Base-by-base conservation (phyloP, 2,329 filamentous ascomycete genomes). In the Clonostachys byssicola region DNA sequence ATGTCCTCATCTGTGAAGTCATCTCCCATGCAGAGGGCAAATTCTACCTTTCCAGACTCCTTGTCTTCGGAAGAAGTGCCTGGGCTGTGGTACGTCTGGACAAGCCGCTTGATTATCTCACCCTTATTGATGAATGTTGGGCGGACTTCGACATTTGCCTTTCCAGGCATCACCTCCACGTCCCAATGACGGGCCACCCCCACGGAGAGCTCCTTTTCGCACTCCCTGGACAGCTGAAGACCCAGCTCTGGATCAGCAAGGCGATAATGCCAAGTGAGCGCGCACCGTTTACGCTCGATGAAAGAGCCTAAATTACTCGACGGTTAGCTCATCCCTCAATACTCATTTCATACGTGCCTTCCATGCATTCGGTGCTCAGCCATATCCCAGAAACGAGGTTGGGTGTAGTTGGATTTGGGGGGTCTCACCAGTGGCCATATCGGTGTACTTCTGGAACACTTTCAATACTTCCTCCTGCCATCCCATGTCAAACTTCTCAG, bases 61-160 rank as follows among this genome's bases (percentile, higher is more conserved):
- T 74, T 74, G 2, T 66, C 65, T 9, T 58, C 57, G 43, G 67
- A 73, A 5, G 72, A 72, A 3, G 70, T 68, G 3, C 67, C 70
- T 13, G 47, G 71, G 48, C 68, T 68, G 56, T 76, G 83, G 65
- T 95, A 95, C 43, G 84, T 83, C 18, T 81, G 72, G 36, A 97
- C 84, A 16, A 99, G 77, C 6, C 86, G 83, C 70, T 90, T 92
- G 14, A 86, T 89, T 54, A 97, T 97, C 67, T 95, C 91, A 33
- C 94, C 94, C 74, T 99, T 99, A 77, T 97, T 97, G 71, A 99
- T 91, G 60, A 95, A 96, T 1, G 86, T 92, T 30, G 92, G 92
- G n/a, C 94, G 86, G 34, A 97, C 92, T 68, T 99, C 94, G 23
- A 99, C 77, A 63, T 97, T 97, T 51, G 92, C 92, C 72, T 97